Base-by-base conservation (phyloP, 169 alveolate species). In the Plasmodium fragile region DNA sequence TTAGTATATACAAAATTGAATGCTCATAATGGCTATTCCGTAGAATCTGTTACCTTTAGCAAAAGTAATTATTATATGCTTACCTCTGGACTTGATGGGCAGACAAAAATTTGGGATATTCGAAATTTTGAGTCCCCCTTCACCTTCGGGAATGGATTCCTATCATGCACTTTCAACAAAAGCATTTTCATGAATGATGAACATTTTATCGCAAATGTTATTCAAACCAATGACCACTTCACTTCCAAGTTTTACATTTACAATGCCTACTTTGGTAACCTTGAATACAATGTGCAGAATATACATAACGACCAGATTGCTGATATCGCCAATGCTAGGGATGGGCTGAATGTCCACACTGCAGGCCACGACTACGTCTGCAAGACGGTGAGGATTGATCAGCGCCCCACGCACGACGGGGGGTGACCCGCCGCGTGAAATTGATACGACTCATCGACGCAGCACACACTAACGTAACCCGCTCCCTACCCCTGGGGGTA, bases 41-140 rank as follows among this genome's bases (percentile, higher is more conserved):
- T 95, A 16, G 81, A 92, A 59, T 95, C 96, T 2, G 85, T 93
- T n/a, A 69, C 81, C 45, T 96, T 95, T 69, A 96, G 94, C 41
- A 89, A 59, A 41, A 82, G 89, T 39, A 92, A 87, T 65, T 83
- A 41, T 45, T 96, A 96, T 92, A 18, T 95, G 11, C 45, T 89
- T 73, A 95, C 97, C 32, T 85, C 96, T 39, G 97, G 97, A 22
- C 73, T 92, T 10, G 96, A 96, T 81, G 97, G 97, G 4, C 95
- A 81, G 80, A 96, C 97, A 5, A 96, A 95, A 92, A 85, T 96
- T 5, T 52, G 78, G 82, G 97, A 96, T 41, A 72, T 94, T n/a
- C 52, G 97, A 18, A 96, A 93, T 85, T 85, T 85, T 45, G 39
- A 85, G 10, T 52, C 93, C 13, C 65, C 79, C 2, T 85, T 73